These are phyloP conservation scores for Begonia fuchsioides DNA, from an alignment of 306 rosid genomes.

Conservation along the genomic window DNA sequence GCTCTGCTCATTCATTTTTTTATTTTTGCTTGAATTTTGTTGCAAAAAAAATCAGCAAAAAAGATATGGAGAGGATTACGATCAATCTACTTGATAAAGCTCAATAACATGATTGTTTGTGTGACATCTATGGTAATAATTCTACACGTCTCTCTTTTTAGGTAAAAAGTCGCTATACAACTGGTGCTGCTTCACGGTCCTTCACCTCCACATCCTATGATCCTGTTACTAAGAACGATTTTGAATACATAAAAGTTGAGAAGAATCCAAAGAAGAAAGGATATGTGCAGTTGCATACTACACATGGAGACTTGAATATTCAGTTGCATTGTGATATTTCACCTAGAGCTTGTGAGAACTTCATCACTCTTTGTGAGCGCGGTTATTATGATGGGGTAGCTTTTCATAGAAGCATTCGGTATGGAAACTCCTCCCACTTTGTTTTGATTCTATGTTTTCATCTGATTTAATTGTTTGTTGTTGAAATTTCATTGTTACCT, in stretches of 20 bases:
- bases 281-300: slow-evolving; percentile 75
- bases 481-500: slow-evolving; percentile 4
- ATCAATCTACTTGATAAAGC: no score
- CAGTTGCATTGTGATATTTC: slow-evolving; percentile 91
- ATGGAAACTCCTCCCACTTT: slow-evolving; percentile 8
- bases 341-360: slow-evolving; percentile 88
- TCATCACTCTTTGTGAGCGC: slow-evolving; percentile 86
- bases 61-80: no score
- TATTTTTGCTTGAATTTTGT: no score
- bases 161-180: slow-evolving; percentile 86
- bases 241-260: slow-evolving; percentile 90
- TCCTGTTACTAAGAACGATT: slow-evolving; percentile 81
- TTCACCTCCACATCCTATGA: slow-evolving; percentile 88
- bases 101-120: background rate
- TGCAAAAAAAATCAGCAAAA: no score
- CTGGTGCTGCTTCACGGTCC: slow-evolving; percentile 95
- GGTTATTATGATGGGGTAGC: slow-evolving; percentile 85
- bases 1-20: no score
- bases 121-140: background rate
- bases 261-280: slow-evolving; percentile 94
- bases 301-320: slow-evolving; percentile 93
- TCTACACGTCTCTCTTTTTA: slow-evolving; percentile 22
- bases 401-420: slow-evolving; percentile 85
- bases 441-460: background rate
- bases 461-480: slow-evolving; percentile 3